A percentile compares a stretch with the other conserved stretches of the same genome.
Conservation (phyloP, 306 rosid genomes). For the Calophaca sinica region DNA sequence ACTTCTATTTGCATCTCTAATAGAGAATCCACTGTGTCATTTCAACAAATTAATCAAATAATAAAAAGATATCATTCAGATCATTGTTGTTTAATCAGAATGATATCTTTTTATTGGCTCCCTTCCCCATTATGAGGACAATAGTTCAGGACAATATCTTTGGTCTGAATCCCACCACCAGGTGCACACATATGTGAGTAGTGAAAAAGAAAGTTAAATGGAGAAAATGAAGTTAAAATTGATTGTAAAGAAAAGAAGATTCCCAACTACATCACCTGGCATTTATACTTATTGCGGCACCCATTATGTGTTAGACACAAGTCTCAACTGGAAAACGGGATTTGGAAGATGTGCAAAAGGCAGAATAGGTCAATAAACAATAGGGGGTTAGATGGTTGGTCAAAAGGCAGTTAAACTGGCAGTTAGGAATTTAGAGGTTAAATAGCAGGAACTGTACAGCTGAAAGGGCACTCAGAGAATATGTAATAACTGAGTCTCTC, state of each 20-base stretch:
- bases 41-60: no score
- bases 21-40: no score
- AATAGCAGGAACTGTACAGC: not conserved
- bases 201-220: not conserved
- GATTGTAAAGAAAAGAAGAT: not conserved
- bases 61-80: no score
- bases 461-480: not conserved
- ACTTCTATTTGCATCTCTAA: no score
- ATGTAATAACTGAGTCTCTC: not conserved
- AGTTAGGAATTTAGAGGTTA: not conserved
- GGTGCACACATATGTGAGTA: conserved; percentile 1
- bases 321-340: not conserved
- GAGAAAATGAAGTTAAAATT: not conserved
- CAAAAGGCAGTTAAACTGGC: not conserved
- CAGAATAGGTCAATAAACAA: not conserved
- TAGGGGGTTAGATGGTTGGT: not conserved
- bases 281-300: not conserved
- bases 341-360: not conserved
- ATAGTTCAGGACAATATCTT: not conserved
- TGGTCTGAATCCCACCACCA: conserved; percentile 21
- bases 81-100: not conserved
- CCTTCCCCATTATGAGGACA: not conserved
- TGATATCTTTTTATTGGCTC: not conserved
- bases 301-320: not conserved
- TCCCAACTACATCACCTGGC: not conserved